Conservation (phyloP, 371 early-diverging fungal genomes). For the Haplosporangium sp. region DNA sequence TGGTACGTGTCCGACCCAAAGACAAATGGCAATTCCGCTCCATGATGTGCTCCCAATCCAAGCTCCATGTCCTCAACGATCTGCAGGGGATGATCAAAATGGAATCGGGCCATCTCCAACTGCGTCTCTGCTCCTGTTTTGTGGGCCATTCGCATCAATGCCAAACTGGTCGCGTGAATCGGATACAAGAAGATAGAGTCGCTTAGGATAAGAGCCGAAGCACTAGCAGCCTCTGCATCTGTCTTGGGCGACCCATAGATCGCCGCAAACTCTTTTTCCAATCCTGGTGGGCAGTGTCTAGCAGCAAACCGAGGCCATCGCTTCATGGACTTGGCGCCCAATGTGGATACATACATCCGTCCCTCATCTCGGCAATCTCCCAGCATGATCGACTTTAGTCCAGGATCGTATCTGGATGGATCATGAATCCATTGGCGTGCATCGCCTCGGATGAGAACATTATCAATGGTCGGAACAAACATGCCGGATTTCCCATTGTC, state of each 20-base stretch:
- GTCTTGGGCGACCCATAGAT: slow-evolving; percentile 47
- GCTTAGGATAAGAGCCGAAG: slow-evolving; percentile 43
- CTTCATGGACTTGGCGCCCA: slow-evolving; percentile 43
- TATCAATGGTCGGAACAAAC: slow-evolving; percentile 46
- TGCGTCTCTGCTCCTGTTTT: background rate
- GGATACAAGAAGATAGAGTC: slow-evolving; percentile 48
- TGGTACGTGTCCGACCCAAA: slow-evolving; percentile 34
- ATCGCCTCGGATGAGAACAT: slow-evolving; percentile 29
- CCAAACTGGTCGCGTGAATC: slow-evolving; percentile 32
- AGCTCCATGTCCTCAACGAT: slow-evolving; percentile 40
- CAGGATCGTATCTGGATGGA: slow-evolving; percentile 35
- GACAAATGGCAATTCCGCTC: slow-evolving; percentile 42
- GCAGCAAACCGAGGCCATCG: slow-evolving; percentile 47
- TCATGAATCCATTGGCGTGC: slow-evolving; percentile 39
- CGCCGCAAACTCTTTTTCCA: slow-evolving; percentile 45
- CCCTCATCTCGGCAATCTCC: slow-evolving; percentile 54
- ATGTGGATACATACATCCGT: slow-evolving; percentile 29
- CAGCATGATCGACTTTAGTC: slow-evolving; percentile 43
- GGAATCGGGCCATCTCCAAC: slow-evolving; percentile 36
- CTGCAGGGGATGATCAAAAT: slow-evolving; percentile 46
- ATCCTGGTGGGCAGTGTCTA: slow-evolving; percentile 39
- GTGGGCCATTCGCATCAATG: slow-evolving; percentile 10
- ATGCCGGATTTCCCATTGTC: slow-evolving; percentile 35
- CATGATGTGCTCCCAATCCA: slow-evolving; percentile 49
- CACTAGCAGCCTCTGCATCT: slow-evolving; percentile 35